Base-by-base conservation (phyloP, 1,284 basidiomycete genomes). In the Abortiporus biennis region DNA sequence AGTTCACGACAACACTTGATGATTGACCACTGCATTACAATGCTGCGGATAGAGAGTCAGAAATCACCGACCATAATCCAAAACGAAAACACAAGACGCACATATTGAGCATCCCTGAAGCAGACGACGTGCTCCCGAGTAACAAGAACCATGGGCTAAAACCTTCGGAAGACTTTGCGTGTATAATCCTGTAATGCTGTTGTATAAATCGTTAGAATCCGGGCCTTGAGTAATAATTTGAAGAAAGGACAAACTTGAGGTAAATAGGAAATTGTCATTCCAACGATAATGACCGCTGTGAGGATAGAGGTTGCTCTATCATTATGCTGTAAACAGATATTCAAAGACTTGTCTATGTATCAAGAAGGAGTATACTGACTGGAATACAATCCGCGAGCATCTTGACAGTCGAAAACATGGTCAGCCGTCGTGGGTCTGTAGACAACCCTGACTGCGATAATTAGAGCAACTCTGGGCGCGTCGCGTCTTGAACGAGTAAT, bases 71-170 rank as follows among this genome's bases (percentile, higher is more conserved):
- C 27, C 27, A 29, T n/a, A n/a, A n/a, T n/a, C n/a, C n/a, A n/a
- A n/a, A n/a, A n/a, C n/a, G n/a, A 25, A 19, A 38, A 34, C 19
- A 27, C 27, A 16, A 15, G 15, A 58, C 78, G 38, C 53, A 87
- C 78, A 94, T 80, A 58, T 93, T 93, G 40, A 93, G 67, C 74
- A 92, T 76, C 0, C 77, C 85, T 1, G 87, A 81, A 1, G 86
- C 84, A 12, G 79, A 77, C 8, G 85, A 87, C 1, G 91, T 95
- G 44, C 88, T 86, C 8, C 96, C 96, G 0, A 98, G 75, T 2
- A 98, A 71, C n/a, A 98, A 68, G 60, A 91, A 99, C 81, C 89
- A 89, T 40, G 92, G 91, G 47, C 88, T 92, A 48, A 96, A 80
- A 0, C 93, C 93, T 52, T 93, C 81, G 0, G 90, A 93, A 0